These are phyloP conservation scores for Saturnispora sekii DNA, from an alignment of 805 yeast species.

Conservation along the genomic window DNA sequence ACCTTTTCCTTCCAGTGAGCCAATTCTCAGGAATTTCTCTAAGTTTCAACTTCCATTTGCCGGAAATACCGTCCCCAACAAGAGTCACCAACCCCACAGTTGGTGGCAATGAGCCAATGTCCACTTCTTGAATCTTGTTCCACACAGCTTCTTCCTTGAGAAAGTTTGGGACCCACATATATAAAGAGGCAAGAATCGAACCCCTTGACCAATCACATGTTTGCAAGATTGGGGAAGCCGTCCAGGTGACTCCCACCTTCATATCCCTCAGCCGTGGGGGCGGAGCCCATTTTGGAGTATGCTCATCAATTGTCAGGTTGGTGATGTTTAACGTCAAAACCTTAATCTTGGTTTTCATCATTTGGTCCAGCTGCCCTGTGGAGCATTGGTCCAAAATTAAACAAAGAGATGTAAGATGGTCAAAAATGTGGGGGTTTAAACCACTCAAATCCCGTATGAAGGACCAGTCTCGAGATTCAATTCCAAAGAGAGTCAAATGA, in stretches of 20 bases:
- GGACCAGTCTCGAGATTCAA: not conserved
- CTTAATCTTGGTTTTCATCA: not conserved
- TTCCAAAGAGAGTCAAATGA: not conserved
- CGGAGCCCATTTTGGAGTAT: not conserved
- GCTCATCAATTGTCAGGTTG: not conserved
- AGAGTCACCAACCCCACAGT: not conserved
- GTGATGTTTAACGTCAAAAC: not conserved
- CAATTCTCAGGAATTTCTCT: not conserved
- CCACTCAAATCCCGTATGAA: not conserved
- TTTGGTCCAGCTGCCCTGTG: not conserved
- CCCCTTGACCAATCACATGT: constrained; percentile 1
- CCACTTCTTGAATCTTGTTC: not conserved
- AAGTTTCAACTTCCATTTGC: not conserved
- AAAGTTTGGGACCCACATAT: not conserved
- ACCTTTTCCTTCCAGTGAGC: not conserved
- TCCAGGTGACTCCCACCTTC: not conserved
- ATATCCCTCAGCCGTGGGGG: not conserved
- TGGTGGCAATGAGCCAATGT: not conserved
- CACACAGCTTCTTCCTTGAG: no score
- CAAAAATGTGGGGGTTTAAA: not conserved
- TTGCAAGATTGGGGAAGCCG: not conserved
- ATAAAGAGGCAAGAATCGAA: not conserved
- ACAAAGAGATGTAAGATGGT: not conserved
- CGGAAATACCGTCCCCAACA: not conserved
- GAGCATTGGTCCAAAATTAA: constrained; percentile 1